A percentile compares a stretch with the other conserved stretches of the same genome.
Conservation (phyloP, 352 stramenopile genomes). For the Globisporangium solare region DNA sequence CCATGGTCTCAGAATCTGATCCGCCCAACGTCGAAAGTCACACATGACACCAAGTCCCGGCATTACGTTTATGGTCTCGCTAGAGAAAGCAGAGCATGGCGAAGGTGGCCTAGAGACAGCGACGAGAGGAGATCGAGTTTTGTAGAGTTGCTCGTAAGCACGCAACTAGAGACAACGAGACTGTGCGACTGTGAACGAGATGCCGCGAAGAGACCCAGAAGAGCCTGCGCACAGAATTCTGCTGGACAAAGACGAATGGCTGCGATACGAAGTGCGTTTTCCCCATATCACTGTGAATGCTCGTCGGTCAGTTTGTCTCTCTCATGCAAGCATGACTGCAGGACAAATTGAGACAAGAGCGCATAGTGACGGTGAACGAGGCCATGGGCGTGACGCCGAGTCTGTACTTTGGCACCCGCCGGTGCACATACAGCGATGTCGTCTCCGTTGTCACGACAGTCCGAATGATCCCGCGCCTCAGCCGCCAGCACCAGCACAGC, state of each 20-base stretch:
- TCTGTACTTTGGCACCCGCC: constrained; percentile 69
- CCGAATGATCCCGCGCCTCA: constrained; percentile 22
- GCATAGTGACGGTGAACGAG: constrained; percentile 58
- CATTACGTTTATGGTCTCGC: not conserved
- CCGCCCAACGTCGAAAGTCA: constrained; percentile 2
- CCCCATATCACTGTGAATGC: too few relatives aligned
- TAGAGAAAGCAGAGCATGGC: not conserved
- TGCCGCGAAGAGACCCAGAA: constrained; percentile 1
- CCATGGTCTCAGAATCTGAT: not conserved
- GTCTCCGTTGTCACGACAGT: constrained; percentile 63
- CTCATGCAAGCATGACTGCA: not conserved
- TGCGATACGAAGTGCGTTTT: constrained; percentile 23
- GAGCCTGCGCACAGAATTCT: not conserved
- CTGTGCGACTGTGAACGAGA: not conserved
- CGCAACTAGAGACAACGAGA: not conserved
- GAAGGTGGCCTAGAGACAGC: not conserved
- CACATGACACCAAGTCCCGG: not conserved
- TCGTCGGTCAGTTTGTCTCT: too few relatives aligned
- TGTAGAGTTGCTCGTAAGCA: not conserved
- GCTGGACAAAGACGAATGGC: constrained; percentile 36
- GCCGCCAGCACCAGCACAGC: constrained; percentile 2
- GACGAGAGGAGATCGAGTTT: not conserved
- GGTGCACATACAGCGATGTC: constrained; percentile 72
- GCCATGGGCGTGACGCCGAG: constrained; percentile 42
- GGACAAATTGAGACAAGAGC: constrained; percentile 42